Base-by-base conservation (phyloP, 805 yeast species). In the Spathaspora passalidarum region DNA sequence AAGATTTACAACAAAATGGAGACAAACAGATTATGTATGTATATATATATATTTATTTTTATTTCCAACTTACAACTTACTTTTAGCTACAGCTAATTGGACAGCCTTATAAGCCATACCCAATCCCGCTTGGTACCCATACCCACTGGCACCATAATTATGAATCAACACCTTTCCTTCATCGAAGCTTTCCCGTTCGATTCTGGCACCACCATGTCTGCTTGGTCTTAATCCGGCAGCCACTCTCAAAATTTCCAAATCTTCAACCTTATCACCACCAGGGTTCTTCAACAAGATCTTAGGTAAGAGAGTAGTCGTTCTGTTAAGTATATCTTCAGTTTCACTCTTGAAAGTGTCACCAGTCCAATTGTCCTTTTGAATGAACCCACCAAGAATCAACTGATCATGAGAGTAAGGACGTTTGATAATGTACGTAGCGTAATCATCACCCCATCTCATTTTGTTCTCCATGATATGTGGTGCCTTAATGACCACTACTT, bases 141-240 rank as follows among this genome's bases (percentile, higher is more conserved):
- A 79, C 0, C 86, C 87, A 47, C 79, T 64, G 10, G 84, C 82
- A 38, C 94, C 94, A 55, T 84, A 84, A 61, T 84, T 82, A 58
- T 88, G 95, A 18, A 88, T 70, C 1, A 71, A 46, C 1, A 46
- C 11, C 40, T 45, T 48, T 18, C 65, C 68, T 17, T 47, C 52
- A 2, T 61, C 68, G 13, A 55, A 32, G 3, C 45, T 48, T 53
- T 83, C 86, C 37, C 63, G 60, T 57, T 85, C 94, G 37, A 88
- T 78, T 43, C 95, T 71, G 5, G 78, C 81, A 4, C 95, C 95
- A 11, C 91, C 94, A 35, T 78, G 73, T 57, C 95, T 75, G 32
- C 83, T 72, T 5, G 96, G 96, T 51, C 96, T 75, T 38, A 86
- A 69, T 0, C 95, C 96, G 5, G 90, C 82, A 1, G 78, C 86